Conservation (phyloP, 306 rosid genomes). For the Vigna nakashimae region DNA sequence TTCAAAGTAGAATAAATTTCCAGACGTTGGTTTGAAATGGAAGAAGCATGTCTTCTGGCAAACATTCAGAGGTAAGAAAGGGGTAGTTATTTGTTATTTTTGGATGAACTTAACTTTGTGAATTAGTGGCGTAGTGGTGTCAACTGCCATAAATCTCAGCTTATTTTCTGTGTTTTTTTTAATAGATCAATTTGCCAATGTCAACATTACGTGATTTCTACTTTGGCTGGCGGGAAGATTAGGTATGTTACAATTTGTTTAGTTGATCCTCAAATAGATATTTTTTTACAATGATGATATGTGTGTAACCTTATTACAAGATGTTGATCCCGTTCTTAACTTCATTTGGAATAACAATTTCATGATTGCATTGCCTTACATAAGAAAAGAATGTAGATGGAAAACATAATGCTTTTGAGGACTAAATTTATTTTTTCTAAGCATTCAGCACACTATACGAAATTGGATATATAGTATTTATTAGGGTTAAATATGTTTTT, state of each 20-base stretch:
- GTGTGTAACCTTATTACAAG: constrained; percentile 3
- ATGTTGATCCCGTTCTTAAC: constrained; percentile 3
- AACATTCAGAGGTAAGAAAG: constrained; percentile 42
- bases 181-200: constrained; percentile 34
- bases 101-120: constrained; percentile 26
- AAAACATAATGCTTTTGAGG: constrained; percentile 8
- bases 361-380: constrained; percentile 11
- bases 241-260: constrained; percentile 20
- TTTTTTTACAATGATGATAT: neutral
- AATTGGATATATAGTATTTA: constrained; percentile 15
- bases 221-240: constrained; percentile 34
- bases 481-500: no score
- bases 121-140: constrained; percentile 19
- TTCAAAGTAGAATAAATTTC: neutral
- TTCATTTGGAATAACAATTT: constrained; percentile 17
- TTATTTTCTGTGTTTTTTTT: constrained; percentile 29
- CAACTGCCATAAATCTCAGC: constrained; percentile 16
- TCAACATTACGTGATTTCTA: constrained; percentile 30
- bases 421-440: neutral
- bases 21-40: constrained; percentile 20
- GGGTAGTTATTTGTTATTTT: constrained; percentile 34
- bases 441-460: neutral
- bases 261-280: constrained; percentile 7
- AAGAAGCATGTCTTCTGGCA: constrained; percentile 33
- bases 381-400: constrained; percentile 18